Percentiles rank a stretch among this genome's conserved stretches.
Evolutionary conservation across 2,329 filamentous ascomycete genomes (phyloP).

Genomic region (Trichoderma sp.): DNA sequence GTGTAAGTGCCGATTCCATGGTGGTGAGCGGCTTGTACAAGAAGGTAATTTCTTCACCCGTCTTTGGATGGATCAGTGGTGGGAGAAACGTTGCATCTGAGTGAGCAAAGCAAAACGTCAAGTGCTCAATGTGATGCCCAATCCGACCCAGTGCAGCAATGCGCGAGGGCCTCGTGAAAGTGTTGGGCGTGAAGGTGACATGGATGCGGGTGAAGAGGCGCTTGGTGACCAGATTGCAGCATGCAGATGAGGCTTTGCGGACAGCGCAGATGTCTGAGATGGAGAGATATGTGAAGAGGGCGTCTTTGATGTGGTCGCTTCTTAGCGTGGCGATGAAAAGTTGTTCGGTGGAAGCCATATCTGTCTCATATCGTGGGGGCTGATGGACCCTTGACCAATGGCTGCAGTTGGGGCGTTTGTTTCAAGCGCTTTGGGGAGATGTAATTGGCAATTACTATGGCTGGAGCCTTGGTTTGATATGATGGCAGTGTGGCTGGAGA

Average conservation of each 20-base stretch:
- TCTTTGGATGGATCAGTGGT: slow-evolving; percentile 77
- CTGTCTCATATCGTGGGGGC: slow-evolving; percentile 51
- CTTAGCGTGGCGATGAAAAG: slow-evolving; percentile 61
- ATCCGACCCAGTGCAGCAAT: slow-evolving; percentile 76
- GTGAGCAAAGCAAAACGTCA: slow-evolving; percentile 79
- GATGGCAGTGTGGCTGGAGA: not conserved
- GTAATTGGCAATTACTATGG: not conserved
- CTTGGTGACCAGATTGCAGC: slow-evolving; percentile 70
- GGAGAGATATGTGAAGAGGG: slow-evolving; percentile 54
- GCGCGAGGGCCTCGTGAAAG: slow-evolving; percentile 74
- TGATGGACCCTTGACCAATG: not conserved
- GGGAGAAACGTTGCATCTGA: slow-evolving; percentile 78
- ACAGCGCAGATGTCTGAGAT: slow-evolving; percentile 61
- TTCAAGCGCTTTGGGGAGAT: not conserved
- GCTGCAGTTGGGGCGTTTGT: not conserved
- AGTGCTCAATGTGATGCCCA: slow-evolving; percentile 75
- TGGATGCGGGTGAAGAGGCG: slow-evolving; percentile 70
- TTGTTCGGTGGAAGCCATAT: slow-evolving; percentile 56
- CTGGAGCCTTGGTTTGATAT: not conserved
- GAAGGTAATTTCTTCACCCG: slow-evolving; percentile 78
- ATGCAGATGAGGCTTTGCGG: slow-evolving; percentile 70
- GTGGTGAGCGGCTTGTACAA: slow-evolving; percentile 78
- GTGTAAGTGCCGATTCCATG: slow-evolving; percentile 61
- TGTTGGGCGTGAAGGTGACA: slow-evolving; percentile 72
- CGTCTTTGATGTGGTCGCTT: slow-evolving; percentile 54